Conservation (phyloP, 495 filamentous ascomycete species). For the Bacidia rubella region DNA sequence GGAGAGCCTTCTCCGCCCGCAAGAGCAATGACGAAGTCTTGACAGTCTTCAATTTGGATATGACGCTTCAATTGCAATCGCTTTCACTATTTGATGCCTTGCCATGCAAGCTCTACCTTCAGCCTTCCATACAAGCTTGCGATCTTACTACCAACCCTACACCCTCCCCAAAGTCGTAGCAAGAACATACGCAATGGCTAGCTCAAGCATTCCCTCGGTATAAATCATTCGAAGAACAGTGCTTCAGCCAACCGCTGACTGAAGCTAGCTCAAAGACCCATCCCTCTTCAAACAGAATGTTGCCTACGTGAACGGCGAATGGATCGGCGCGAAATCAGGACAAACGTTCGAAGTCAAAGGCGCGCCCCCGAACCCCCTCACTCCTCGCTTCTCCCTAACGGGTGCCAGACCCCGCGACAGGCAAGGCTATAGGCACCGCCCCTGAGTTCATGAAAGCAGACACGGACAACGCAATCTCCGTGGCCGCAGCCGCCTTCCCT, state of each 20-base stretch:
- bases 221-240: not conserved
- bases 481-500: constrained; percentile 61
- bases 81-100: not conserved
- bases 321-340: constrained; percentile 58
- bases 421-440: constrained; percentile 63
- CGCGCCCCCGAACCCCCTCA: constrained; percentile 21
- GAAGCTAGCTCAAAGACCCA: constrained; percentile 57
- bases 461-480: constrained; percentile 62
- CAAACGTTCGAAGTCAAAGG: constrained; percentile 71
- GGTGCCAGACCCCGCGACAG: constrained; percentile 59
- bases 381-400: not conserved
- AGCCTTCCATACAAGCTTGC: not conserved
- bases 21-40: not conserved
- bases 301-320: constrained; percentile 77
- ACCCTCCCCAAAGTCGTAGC: constrained; percentile 11
- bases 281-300: constrained; percentile 68
- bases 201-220: constrained; percentile 16
- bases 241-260: not conserved
- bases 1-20: too few species aligned
- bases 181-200: constrained; percentile 19
- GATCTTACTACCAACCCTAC: constrained; percentile 8
- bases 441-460: constrained; percentile 70
- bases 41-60: not conserved
- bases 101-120: constrained; percentile 11
- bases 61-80: not conserved